Conservation (phyloP, 176 grass and related monocot genomes). For the Oryza coarctata region DNA sequence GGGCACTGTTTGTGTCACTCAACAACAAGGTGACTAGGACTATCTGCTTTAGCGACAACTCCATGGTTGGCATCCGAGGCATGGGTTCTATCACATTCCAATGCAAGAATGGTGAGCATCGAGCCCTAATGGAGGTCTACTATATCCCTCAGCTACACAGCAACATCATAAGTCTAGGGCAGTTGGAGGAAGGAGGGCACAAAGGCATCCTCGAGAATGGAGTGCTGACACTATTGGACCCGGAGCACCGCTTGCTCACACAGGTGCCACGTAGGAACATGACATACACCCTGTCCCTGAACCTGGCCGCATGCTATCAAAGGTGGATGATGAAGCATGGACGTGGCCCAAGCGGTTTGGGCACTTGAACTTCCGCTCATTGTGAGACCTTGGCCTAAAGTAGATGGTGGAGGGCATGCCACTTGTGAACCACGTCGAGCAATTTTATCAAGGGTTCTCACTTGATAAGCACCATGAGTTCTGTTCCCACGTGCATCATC, state of each 20-base stretch:
- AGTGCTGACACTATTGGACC: background rate
- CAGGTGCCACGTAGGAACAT: background rate
- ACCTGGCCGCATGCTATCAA: background rate
- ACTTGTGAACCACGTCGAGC: background rate
- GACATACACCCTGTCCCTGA: background rate
- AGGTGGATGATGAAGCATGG: background rate
- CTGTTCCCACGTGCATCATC: background rate
- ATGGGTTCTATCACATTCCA: background rate
- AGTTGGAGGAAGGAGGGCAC: background rate
- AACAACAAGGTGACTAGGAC: background rate
- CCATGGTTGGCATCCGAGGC: too few species aligned
- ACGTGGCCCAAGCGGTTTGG: background rate
- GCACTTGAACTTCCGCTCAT: background rate
- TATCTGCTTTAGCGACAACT: too few species aligned
- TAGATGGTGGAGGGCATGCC: background rate
- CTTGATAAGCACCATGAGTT: background rate
- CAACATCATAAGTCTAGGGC: background rate
- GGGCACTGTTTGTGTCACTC: background rate
- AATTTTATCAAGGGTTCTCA: background rate
- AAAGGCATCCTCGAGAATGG: background rate
- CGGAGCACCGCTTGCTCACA: background rate
- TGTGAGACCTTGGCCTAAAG: background rate
- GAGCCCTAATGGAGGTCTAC: background rate
- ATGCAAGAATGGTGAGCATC: background rate
- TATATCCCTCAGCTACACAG: background rate